Base-by-base conservation (phyloP, 192 early-diverging fungal species). In the Physocladia obscura region DNA sequence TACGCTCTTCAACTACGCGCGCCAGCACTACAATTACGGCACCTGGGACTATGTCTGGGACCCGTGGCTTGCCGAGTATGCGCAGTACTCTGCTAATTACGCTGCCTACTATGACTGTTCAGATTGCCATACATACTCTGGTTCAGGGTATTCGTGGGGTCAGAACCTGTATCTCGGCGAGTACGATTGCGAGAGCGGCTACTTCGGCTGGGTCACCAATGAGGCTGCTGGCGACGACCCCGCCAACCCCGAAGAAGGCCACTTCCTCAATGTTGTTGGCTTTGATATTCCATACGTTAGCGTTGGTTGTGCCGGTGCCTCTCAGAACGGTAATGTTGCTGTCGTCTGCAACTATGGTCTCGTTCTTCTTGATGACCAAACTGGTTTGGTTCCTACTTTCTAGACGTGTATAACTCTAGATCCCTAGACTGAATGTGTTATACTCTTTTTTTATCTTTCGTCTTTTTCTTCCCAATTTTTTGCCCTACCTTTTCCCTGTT, bases 1-100 rank as follows among this genome's bases (percentile, higher is more conserved):
- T 19, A 15, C 19, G 11, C 62, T 65, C n/a, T 32, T 49, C 8
- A 49, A 65, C 30, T 65, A 65, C 49, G 62, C 62, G 44, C 44
- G 62, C 30, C 62, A 65, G 62, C 62, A 51, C 31, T 65, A 65
- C 30, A 65, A 65, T 49, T 44, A n/a, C 2, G 62, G 62, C 2
- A 44, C 48, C 4, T 4, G n/a, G 11, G 27, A 65, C 34, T 30
- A 51, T 11, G 34, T 51, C 22, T 65, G 62, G 62, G 40, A 59
- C 36, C 29, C 24, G 1, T 21, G 1, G 57, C 57, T 59, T 35
- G 57, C 34, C 5, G 30, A 30, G 17, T 27, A 35, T 4, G 29
- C 24, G 1, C 2, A 17, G 34, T 17, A 59, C 15, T 59, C 29
- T 17, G 57, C 57, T 0, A 36, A 17, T 1, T 35, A 34, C 35